Evolutionary conservation across 306 rosid species (phyloP).

Genomic region (Pyrus betulifolia): DNA sequence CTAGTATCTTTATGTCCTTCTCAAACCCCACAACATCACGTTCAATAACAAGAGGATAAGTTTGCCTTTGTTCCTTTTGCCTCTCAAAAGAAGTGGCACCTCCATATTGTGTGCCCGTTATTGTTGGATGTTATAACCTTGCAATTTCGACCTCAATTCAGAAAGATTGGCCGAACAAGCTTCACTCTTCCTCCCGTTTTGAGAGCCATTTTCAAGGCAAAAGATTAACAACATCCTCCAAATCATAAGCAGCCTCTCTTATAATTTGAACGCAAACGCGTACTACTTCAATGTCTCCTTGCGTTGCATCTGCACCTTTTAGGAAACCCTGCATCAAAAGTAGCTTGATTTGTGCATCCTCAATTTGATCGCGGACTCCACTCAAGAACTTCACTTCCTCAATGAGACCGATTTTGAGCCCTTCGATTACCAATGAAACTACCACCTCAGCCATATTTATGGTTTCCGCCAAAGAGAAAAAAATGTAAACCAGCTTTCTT

Average conservation of each 20-base stretch:
- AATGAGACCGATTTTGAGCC: background rate
- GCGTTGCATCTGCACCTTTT: no score
- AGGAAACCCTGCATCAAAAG: no score
- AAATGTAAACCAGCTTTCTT: no score
- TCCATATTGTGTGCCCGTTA: background rate
- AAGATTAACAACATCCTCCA: no score
- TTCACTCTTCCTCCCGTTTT: background rate
- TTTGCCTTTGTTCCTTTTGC: constrained; percentile 17
- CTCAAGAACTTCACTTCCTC: background rate
- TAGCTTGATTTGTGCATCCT: no score
- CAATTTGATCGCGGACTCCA: background rate
- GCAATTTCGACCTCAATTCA: constrained; percentile 27
- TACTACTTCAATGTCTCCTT: no score
- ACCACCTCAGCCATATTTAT: no score
- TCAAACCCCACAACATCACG: background rate
- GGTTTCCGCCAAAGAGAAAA: no score
- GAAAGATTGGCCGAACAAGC: constrained; percentile 9
- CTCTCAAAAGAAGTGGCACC: background rate
- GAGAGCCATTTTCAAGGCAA: no score
- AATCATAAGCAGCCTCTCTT: no score
- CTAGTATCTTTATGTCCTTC: background rate
- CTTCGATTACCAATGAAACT: no score
- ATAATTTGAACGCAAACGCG: no score
- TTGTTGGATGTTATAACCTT: constrained; percentile 18
- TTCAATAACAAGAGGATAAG: background rate